A percentile compares a stretch with the other conserved stretches of the same genome.
These are phyloP conservation scores for Pseudogymnoascus sp. DNA, from an alignment of 2,329 filamentous ascomycete genomes.

Conservation along the genomic window DNA sequence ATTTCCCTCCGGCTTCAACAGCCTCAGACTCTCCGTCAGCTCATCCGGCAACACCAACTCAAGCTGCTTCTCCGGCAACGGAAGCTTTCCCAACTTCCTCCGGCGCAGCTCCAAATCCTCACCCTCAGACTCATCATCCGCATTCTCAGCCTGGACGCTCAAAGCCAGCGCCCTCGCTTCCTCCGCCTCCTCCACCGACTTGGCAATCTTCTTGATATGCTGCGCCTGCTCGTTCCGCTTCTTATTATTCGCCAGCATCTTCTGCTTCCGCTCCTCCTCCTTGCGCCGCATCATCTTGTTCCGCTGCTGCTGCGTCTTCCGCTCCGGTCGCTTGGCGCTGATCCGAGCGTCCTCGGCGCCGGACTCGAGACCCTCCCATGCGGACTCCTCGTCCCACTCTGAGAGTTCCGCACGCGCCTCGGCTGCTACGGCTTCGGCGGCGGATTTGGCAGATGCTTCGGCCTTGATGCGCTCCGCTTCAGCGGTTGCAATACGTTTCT, in stretches of 20 bases:
- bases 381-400: constrained; percentile 79
- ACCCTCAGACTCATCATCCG: constrained; percentile 47
- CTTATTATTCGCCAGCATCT: constrained; percentile 69
- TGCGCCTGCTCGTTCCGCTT: constrained; percentile 64
- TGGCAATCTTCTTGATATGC: constrained; percentile 62
- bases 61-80: constrained; percentile 69
- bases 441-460: constrained; percentile 62
- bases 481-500: constrained; percentile 60
- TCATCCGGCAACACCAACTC: constrained; percentile 78
- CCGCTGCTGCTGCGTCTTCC: constrained; percentile 79
- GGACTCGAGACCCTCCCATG: constrained; percentile 85
- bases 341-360: constrained; percentile 60
- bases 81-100: constrained; percentile 65
- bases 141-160: constrained; percentile 36
- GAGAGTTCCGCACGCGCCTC: constrained; percentile 58
- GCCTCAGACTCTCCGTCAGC: constrained; percentile 69
- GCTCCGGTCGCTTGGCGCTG: constrained; percentile 66
- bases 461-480: constrained; percentile 55
- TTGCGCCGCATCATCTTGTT: constrained; percentile 87
- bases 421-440: constrained; percentile 67
- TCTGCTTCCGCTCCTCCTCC: constrained; percentile 70
- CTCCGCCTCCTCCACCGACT: constrained; percentile 55
- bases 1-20: constrained; percentile 93
- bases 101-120: constrained; percentile 60
- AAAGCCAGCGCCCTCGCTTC: constrained; percentile 38